Conservation (phyloP, 768 basidiomycete species). For the Boletus tylopilopsis region DNA sequence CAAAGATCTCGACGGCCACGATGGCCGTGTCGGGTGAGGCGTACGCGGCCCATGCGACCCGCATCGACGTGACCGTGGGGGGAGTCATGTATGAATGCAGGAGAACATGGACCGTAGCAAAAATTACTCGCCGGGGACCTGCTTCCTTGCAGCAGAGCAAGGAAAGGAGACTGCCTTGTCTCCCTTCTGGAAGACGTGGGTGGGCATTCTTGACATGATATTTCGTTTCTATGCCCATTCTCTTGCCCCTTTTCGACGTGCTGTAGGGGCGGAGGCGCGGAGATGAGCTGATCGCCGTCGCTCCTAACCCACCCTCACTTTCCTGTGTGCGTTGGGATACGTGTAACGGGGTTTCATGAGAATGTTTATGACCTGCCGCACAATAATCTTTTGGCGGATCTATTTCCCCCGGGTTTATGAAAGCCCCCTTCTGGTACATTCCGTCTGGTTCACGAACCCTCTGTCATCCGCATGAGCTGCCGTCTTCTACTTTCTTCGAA, state of each 20-base stretch:
- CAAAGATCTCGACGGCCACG: constrained; percentile 9
- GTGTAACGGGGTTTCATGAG: constrained; percentile 13
- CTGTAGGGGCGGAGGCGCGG: constrained; percentile 18
- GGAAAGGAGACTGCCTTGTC: constrained; percentile 4
- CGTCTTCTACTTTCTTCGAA: not conserved
- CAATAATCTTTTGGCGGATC: constrained; percentile 6
- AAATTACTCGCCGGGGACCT: not conserved
- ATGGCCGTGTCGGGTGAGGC: not conserved
- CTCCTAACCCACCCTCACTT: constrained; percentile 14
- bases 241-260: constrained; percentile 11
- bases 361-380: constrained; percentile 4
- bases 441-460: not conserved
- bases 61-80: constrained; percentile 12
- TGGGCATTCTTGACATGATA: not conserved
- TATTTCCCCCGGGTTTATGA: not conserved
- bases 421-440: not conserved
- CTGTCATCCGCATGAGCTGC: not conserved
- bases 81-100: not conserved
- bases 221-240: constrained; percentile 1
- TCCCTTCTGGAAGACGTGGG: constrained; percentile 1
- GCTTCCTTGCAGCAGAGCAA: constrained; percentile 4
- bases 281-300: constrained; percentile 29
- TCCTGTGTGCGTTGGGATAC: constrained; percentile 14
- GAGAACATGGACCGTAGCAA: not conserved
- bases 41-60: constrained; percentile 8